Evolutionary conservation across 2,329 filamentous ascomycete genomes (phyloP).

Genomic region (Hortaea werneckii): DNA sequence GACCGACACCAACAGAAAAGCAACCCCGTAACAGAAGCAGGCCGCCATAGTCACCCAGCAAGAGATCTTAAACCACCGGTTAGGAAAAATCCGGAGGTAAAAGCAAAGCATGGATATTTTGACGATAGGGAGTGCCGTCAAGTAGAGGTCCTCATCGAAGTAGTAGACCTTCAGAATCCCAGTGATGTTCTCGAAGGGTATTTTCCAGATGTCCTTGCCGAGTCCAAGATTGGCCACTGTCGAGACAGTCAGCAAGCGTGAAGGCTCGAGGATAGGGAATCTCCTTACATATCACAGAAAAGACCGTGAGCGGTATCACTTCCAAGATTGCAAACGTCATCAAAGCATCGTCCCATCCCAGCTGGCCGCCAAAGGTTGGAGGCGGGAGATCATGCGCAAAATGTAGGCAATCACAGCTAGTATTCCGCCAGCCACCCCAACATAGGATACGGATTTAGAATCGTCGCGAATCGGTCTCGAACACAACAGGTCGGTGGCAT

Average conservation of each 20-base stretch:
- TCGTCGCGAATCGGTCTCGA: conserved; percentile 5
- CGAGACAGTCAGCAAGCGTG: not conserved
- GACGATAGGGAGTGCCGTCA: conserved; percentile 15
- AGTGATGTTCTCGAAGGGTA: conserved; percentile 11
- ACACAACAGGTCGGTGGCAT: not conserved
- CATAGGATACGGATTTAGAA: conserved; percentile 4
- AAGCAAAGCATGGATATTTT: conserved; percentile 26
- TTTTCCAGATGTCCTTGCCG: conserved; percentile 14
- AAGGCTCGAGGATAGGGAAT: not conserved
- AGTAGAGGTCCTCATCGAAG: conserved; percentile 7
- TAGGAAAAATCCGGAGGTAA: conserved; percentile 27
- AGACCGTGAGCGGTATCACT: conserved; percentile 4
- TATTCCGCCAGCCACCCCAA: conserved; percentile 8
- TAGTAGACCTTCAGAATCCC: conserved; percentile 7
- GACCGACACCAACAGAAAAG: conserved; percentile 7
- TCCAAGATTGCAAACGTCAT: conserved; percentile 5
- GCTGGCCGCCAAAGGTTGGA: conserved; percentile 5
- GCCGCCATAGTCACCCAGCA: conserved; percentile 16
- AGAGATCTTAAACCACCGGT: conserved; percentile 19
- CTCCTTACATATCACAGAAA: conserved; percentile 1
- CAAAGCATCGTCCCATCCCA: conserved; percentile 7
- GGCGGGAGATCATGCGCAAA: conserved; percentile 6
- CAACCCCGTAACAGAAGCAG: conserved; percentile 4
- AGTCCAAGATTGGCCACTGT: conserved; percentile 13
- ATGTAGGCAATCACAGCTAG: conserved; percentile 10